Evolutionary conservation across 306 rosid genomes (phyloP), one percentile per base, ranked within the genome.

Genomic region (Carpinus fangiana): DNA sequence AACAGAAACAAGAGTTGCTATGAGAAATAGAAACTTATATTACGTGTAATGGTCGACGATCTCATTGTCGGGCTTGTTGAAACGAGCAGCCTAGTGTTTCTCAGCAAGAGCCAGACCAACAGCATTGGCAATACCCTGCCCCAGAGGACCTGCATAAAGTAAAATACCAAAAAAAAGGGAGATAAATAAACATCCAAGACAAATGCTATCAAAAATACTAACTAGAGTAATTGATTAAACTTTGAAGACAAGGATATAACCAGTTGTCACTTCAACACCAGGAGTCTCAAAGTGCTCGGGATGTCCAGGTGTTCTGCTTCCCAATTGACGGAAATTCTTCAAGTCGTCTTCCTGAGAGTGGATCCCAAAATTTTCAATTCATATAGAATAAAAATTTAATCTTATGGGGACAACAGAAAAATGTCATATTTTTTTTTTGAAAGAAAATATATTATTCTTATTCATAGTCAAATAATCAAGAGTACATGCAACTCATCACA

Each of bases 31-130:
- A 23, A 69, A 43, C 48, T 76, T 45, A 38, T 0, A 66, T 89
- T 88, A 96, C 99, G 99, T 96, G 87, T 96, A 93, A 79, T 96
- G 99, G 79, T 96, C 98, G 3, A 96, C 87, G 61, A 96, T 90
- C 87, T 93, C 97, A 54, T 78, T 91, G 83, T 84, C 97, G 0
- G 98, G 98, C 79, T 96, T 93, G 91, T 96, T 96, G 87, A 28
- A 96, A 60, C 99, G 90, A 2, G 98, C 99, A 72, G 98, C 98
- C 86, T 93, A 90, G 84, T 96, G 99, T 87, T 85, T 96, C 93
- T 96, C 99, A 3, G 99, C 97, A 46, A 96, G 93, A 51, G 99
- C 99, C 89, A 96, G 83, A 85, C 99, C 99, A 81, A 96, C 98
- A 43, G 91, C 99, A 88, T 96, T 96, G 46, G 93, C 98, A 86